A percentile compares a stretch with the other conserved stretches of the same genome.
Evolutionary conservation across 116 monocot genomes (phyloP).

Genomic region (Cymodocea nodosa): DNA sequence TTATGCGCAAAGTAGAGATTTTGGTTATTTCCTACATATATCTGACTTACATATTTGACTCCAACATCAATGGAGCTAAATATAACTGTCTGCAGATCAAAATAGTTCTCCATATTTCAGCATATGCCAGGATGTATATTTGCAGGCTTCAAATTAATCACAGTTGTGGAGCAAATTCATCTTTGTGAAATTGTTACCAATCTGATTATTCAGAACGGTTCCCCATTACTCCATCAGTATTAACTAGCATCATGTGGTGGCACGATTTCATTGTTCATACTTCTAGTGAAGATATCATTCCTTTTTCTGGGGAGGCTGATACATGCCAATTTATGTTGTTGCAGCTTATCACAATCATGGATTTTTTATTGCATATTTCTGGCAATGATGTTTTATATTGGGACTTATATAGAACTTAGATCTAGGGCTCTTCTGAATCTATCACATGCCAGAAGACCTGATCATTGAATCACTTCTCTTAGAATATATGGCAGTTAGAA

Average conservation of each 20-base stretch:
- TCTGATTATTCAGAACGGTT: neutral
- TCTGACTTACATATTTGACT: neutral
- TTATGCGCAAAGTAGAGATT: too few relatives aligned
- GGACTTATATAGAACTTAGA: constrained; percentile 3
- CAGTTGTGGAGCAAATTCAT: constrained; percentile 26
- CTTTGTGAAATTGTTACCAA: constrained; percentile 21
- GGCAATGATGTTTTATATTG: neutral
- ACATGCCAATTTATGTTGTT: too few relatives aligned
- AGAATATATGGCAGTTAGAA: neutral
- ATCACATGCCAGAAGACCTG: neutral
- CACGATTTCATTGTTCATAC: too few relatives aligned
- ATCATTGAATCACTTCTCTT: neutral
- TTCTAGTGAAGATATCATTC: too few relatives aligned
- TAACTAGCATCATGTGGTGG: neutral
- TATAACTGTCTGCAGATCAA: constrained; percentile 35
- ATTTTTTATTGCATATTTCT: constrained; percentile 1
- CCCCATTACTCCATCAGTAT: constrained; percentile 1
- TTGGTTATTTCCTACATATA: too few relatives aligned
- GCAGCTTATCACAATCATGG: too few relatives aligned
- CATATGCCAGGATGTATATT: constrained; percentile 11
- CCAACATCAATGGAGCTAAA: neutral
- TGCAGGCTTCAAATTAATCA: constrained; percentile 44
- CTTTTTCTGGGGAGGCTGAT: too few relatives aligned
- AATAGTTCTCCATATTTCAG: constrained; percentile 24
- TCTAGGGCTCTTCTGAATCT: neutral